Evolutionary conservation across 768 basidiomycete genomes (phyloP), one percentile per base, ranked within the genome.

Genomic region (Leccinum fibrillosum): DNA sequence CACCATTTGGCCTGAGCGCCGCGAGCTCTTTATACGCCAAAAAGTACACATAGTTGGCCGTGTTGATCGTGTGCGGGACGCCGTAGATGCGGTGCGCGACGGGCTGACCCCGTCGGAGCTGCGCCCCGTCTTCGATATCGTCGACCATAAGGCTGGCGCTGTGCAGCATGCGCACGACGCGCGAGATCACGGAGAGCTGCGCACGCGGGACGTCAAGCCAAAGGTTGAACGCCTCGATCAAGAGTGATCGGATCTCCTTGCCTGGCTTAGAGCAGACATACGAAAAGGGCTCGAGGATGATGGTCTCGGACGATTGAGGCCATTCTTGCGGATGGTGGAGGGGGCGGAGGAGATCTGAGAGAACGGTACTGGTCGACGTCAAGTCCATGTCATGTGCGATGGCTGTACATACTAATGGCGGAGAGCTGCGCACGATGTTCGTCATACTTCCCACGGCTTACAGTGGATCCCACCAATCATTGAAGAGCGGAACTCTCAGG

Each of bases 31-130:
- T 82, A 69, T 88, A 94, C 0, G 95, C 96, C 45, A 93, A 82
- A 68, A 98, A 99, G 69, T 96, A 98, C 28, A 94, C 93, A 63
- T 98, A 98, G 69, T 97, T 98, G 0, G 96, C 96, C 0, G 89
- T 86, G 70, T 99, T 99, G 76, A 99, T 94, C 0, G 96, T 97
- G 69, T 98, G 96, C 0, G 96, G 93, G 3, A 97, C 76, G 2
- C 96, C 96, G 65, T 96, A 99, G 63, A 99, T 96, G 76, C 92
- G 92, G 76, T 99, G 95, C 0, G 92, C 85, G 23, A 95, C 67
- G 81, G 95, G 95, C 30, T 84, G 80, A 2, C 96, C 97, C 62
- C 96, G 75, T 21, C 94, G 80, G 39, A 97, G 77, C 63, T 92
- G 90, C 0, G 91, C 90, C 57, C 89, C 90, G 62, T 97, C 94